A percentile compares a stretch with the other conserved stretches of the same genome.
phyloP scores from a whole-genome alignment of 805 yeast genomes.

The Candida anglica region DNA sequence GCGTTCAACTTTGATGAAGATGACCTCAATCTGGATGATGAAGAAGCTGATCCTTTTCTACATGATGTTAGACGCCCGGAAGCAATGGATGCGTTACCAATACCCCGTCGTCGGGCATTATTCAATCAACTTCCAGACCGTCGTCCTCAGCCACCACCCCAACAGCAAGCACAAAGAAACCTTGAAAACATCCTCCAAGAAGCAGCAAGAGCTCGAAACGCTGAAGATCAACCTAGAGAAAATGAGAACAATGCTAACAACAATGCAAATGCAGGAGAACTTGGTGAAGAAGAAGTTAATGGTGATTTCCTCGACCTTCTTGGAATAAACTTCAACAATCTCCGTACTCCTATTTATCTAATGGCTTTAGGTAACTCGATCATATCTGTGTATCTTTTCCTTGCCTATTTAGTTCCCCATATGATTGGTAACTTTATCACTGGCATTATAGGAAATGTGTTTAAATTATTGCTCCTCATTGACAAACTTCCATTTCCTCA shows the following conservation, averaged over 20 bases:
- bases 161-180: background rate
- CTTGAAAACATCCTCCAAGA: background rate
- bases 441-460: conserved; percentile 17
- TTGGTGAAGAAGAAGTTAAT: conserved; percentile 8
- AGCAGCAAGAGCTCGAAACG: conserved; percentile 2
- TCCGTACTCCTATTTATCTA: conserved; percentile 32
- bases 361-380: conserved; percentile 27
- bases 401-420: conserved; percentile 47
- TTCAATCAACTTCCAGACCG: conserved; percentile 1
- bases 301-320: conserved; percentile 31
- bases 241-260: conserved; percentile 5
- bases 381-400: conserved; percentile 33
- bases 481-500: conserved; percentile 1
- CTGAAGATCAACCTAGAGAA: conserved; percentile 12
- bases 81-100: conserved; percentile 9
- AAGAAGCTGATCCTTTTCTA: conserved; percentile 5
- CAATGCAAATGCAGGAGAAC: conserved; percentile 6
- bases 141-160: background rate
- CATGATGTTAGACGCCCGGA: conserved; percentile 9
- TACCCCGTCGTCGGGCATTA: conserved; percentile 15
- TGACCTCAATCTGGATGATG: background rate
- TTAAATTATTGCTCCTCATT: background rate
- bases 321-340: conserved; percentile 27
- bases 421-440: conserved; percentile 33
- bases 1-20: conserved; percentile 1